Base-by-base conservation (phyloP, 1,284 basidiomycete genomes). In the Thelephora terrestris region DNA sequence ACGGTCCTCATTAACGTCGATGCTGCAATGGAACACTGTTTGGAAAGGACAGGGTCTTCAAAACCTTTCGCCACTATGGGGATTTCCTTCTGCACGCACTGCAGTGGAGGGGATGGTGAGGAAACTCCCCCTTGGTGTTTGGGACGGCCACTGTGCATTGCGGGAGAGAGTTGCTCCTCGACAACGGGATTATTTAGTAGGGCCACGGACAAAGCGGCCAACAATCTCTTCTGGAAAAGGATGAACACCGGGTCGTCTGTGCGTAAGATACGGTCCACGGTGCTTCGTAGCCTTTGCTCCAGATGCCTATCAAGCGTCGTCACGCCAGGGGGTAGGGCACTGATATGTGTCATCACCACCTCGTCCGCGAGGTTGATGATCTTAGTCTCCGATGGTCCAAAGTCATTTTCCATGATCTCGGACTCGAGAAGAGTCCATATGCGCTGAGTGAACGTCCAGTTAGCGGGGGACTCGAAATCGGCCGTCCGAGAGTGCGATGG, bases 291-390 rank as follows among this genome's bases (percentile, higher is more conserved):
- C 17, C 59, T 61, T 4, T 54, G 53, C 53, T 80, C 79, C 50
- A 75, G 73, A 2, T 71, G 69, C 12, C 62, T 56, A 39, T 65
- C 61, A 21, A 65, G 44, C 0, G 54, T 37, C 2, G 54, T 50
- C 4, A 47, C 37, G 9, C 48, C 51, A 17, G 51, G 47, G 43
- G 52, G 53, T 12, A 44, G 47, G n/a, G 55, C 47, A 21, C 21
- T 25, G 12, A 14, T 21, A 7, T 57, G 58, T 2, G 59, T 75
- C 17, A 72, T 76, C 24, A 85, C 57, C 43, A 86, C 75, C 57
- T 87, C 84, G 59, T 86, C 83, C 0, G 79, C 80, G 17, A 87
- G 71, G 57, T 85, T 78, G 32, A 76, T 61, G 38, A 86, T 59
- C 55, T 78, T 83, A 7, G 76, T 80, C 18, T 64, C 61, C 3